Percentiles rank a stretch among this genome's conserved stretches.
phyloP scores from a whole-genome alignment of 2,329 filamentous ascomycete species.

The Salinomyces thailandicus region DNA sequence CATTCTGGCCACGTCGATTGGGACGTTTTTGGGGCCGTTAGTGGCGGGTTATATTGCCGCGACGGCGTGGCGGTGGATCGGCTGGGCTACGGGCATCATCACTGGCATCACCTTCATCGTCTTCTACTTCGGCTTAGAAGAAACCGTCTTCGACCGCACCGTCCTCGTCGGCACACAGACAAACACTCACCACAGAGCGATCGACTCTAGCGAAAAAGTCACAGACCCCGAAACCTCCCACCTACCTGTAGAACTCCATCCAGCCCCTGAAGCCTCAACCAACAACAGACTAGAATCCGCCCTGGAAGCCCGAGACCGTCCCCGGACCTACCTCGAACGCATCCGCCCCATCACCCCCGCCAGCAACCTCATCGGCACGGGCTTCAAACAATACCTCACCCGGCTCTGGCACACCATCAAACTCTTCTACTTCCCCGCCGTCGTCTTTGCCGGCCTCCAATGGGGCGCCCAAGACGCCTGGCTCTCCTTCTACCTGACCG shows the following conservation, averaged over 20 bases:
- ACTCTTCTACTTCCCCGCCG: constrained; percentile 48
- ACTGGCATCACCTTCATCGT: constrained; percentile 39
- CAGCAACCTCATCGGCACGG: constrained; percentile 43
- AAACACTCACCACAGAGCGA: background rate
- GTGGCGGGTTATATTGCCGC: constrained; percentile 43
- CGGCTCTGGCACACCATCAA: constrained; percentile 47
- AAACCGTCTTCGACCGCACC: constrained; percentile 40
- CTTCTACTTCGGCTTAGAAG: constrained; percentile 44
- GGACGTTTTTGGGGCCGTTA: constrained; percentile 46
- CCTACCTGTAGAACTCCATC: background rate
- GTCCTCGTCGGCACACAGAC: constrained; percentile 20
- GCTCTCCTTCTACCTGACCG: constrained; percentile 48
- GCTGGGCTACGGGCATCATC: constrained; percentile 42
- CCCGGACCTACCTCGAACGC: constrained; percentile 42
- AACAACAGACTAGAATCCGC: background rate
- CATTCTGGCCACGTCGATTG: constrained; percentile 45
- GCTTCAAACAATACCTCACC: constrained; percentile 43
- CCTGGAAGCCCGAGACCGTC: background rate
- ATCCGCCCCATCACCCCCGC: constrained; percentile 48
- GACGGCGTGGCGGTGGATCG: constrained; percentile 45
- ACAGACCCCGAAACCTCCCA: background rate
- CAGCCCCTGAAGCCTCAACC: background rate
- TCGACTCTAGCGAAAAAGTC: constrained; percentile 3
- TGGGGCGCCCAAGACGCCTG: constrained; percentile 53
- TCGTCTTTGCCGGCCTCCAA: constrained; percentile 47